A percentile compares a stretch with the other conserved stretches of the same genome.
These are phyloP conservation scores for Eutreptiella sp. DNA, from an alignment of 208 protist genomes.

Conservation along the genomic window DNA sequence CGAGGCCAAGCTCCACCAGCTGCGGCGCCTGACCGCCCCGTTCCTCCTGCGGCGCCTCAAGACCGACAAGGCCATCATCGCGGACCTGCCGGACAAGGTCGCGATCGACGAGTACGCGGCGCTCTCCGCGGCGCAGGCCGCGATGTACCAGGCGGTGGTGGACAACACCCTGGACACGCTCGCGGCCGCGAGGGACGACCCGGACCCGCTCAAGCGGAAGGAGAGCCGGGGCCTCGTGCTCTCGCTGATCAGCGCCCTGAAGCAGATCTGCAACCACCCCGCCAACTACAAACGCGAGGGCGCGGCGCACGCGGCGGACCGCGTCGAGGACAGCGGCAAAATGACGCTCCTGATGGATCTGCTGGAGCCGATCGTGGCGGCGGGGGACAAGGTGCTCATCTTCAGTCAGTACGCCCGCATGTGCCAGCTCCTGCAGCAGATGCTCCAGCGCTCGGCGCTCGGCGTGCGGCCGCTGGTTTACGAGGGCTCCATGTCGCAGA, in stretches of 20 bases:
- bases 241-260: conserved; percentile 82
- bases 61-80: conserved; percentile 80
- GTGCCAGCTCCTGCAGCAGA: not conserved
- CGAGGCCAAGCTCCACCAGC: conserved; percentile 1
- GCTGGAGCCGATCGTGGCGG: conserved; percentile 61
- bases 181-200: too few species aligned
- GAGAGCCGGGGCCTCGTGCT: conserved; percentile 63
- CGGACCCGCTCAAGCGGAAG: conserved; percentile 63
- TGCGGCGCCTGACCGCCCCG: conserved; percentile 74
- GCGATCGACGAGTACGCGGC: conserved; percentile 91
- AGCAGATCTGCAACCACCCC: conserved; percentile 80
- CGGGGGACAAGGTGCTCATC: not conserved
- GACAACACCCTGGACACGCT: too few species aligned
- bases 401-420: conserved; percentile 1
- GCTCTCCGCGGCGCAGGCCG: conserved; percentile 82
- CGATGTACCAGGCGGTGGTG: conserved; percentile 89
- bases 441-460: not conserved
- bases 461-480: too few species aligned
- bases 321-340: conserved; percentile 49
- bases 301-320: conserved; percentile 73
- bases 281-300: conserved; percentile 89
- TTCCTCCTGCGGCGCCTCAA: conserved; percentile 95
- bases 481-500: too few species aligned
- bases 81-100: conserved; percentile 80
- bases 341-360: conserved; percentile 76